Evolutionary conservation across 345 rosid genomes (phyloP), one percentile per base, ranked within the genome.

Genomic region (Melaleuca alternifolia): DNA sequence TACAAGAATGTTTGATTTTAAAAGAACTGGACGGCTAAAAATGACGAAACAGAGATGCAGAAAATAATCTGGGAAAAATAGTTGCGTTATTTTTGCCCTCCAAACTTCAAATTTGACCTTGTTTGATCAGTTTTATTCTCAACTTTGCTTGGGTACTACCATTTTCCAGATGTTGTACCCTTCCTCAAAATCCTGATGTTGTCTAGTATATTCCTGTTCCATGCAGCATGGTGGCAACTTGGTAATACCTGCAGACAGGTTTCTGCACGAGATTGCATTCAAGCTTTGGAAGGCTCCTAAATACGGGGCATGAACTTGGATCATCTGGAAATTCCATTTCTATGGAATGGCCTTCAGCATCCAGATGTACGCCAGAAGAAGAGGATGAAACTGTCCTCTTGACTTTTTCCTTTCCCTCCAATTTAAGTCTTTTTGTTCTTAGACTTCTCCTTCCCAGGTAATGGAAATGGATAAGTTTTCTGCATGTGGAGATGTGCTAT

Each of bases 201-300:
- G 28, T 71, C 48, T 71, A 37, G 48, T 3, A 54, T 54, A 26
- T 52, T 50, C 51, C 59, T 33, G 15, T 26, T 79, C 51, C 46
- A 59, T 54, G 86, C 93, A 97, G 99, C 89, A 44, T 59, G 94
- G 95, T 51, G 96, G 94, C 65, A 95, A 91, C 89, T 95, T 96
- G 21, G 95, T 89, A 83, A 94, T 97, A 91, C 99, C 99, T 15
- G 99, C 94, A 46, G 99, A 97, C 86, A 91, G 99, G 89, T 92
- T 96, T 88, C 88, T 97, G 89, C 97, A 97, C n/a, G 99, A 97
- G 89, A 92, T 97, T 53, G 99, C 99, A 44, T 97, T 97, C 89
- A 97, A 97, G 91, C 96, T 94, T 33, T 97, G 99, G 99, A 96
- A 96, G 90, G 99, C 99, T 54, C 98, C 99, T n/a, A 97, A 96